Base-by-base conservation (phyloP, 192 early-diverging fungal species). In the Coemansia sp. region DNA sequence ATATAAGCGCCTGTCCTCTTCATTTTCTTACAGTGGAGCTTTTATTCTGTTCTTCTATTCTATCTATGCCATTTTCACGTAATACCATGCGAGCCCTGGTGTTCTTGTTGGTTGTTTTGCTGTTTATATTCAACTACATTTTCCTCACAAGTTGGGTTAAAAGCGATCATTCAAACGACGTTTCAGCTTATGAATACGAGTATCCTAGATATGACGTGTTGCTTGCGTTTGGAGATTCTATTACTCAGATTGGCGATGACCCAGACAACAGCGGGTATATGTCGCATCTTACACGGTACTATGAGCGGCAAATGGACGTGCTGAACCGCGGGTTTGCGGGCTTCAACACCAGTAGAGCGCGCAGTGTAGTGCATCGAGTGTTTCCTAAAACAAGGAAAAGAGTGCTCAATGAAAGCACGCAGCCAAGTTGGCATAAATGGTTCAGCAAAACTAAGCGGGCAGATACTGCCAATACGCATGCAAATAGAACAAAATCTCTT, bases 281-380 rank as follows among this genome's bases (percentile, higher is more conserved):
- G 17, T 50, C 73, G 3, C 64, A 57, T 26, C 63, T 84, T 3
- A 64, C 80, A 4, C 57, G 84, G 49, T 49, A 62, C n/a, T 93
- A 85, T 51, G 80, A 82, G 51, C 85, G 88, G 26, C 84, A 81
- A 56, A 51, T 87, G 17, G 90, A 91, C 41, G 71, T 93, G 3
- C 55, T 91, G 28, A 89, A 89, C 51, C 79, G 90, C 6, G 92
- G 92, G 2, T 89, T 82, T 59, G 82, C 85, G 23, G 90, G 88
- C 12, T 90, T 85, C 68, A 93, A 85, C 51, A 85, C 87, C 6
- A 81, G 79, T 31, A 75, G 81, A 59, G 81, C 76, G 3, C 69
- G 82, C 38, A 64, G 70, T 8, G 43, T 92, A 15, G 72, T 87
- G 3, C 63, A 62, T 5, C 75, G 77, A 26, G 60, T 89, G 17